Conservation (phyloP, 495 filamentous ascomycete species). For the Xylaria cubensis region DNA sequence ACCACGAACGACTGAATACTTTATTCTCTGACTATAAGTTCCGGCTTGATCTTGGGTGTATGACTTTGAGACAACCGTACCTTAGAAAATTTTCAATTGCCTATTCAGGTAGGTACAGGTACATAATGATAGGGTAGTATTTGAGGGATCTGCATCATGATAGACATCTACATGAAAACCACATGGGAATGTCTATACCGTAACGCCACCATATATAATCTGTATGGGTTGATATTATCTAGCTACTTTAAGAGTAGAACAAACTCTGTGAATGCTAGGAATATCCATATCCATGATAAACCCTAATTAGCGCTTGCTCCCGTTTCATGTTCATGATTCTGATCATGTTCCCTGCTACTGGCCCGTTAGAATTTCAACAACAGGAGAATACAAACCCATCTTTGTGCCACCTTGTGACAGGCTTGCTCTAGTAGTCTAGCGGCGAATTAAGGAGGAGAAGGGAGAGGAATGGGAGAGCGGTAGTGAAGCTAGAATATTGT, state of each 20-base stretch:
- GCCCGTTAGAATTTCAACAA: neutral
- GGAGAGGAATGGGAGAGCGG: neutral
- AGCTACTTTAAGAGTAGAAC: neutral
- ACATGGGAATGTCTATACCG: neutral
- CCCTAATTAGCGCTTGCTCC: too few relatives aligned
- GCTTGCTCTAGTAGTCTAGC: neutral
- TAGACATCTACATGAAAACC: neutral
- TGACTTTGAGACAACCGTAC: neutral
- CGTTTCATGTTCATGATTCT: neutral
- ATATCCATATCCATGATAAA: neutral
- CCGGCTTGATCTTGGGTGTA: neutral
- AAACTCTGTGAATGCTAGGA: neutral
- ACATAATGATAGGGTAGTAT: neutral
- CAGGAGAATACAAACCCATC: neutral
- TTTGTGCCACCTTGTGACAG: neutral
- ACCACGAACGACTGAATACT: too few relatives aligned
- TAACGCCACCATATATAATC: neutral
- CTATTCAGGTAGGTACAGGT: slow-evolving; percentile 1
- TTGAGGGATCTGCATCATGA: neutral
- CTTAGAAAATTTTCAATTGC: neutral
- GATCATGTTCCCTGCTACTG: neutral
- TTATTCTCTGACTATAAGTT: neutral
- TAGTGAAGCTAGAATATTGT: neutral
- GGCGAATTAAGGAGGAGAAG: neutral
- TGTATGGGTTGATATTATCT: neutral